Evolutionary conservation across 176 grass and related monocot species (phyloP).

Genomic region (Avena eriantha): DNA sequence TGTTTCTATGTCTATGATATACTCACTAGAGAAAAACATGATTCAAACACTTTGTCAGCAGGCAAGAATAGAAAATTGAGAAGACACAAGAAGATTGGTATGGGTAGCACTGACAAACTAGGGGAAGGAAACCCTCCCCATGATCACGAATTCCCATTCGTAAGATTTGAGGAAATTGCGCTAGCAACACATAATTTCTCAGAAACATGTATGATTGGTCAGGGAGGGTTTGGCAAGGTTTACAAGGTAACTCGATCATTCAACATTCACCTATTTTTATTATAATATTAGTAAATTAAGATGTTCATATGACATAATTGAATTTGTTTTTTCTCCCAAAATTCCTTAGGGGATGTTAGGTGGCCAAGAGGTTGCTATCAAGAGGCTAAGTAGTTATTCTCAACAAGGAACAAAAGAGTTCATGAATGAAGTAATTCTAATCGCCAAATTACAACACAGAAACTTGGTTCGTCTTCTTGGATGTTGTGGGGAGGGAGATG

Average conservation of each 20-base stretch:
- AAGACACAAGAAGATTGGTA: neutral
- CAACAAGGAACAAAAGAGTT: constrained; percentile 49
- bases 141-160: constrained; percentile 32
- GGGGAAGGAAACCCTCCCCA: neutral
- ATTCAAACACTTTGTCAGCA: neutral
- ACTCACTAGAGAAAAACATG: neutral
- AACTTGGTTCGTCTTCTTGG: constrained; percentile 48
- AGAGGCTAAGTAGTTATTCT: constrained; percentile 46
- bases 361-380: constrained; percentile 48
- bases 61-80: neutral
- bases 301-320: neutral
- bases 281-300: neutral
- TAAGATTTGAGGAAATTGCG: constrained; percentile 8
- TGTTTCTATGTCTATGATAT: neutral
- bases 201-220: constrained; percentile 32
- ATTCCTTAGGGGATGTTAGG: constrained; percentile 36
- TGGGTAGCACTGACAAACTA: neutral
- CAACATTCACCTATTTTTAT: neutral
- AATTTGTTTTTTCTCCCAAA: neutral
- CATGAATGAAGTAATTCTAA: constrained; percentile 41
- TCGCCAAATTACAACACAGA: constrained; percentile 50
- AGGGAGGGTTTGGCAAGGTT: constrained; percentile 59
- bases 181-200: constrained; percentile 46
- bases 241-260: constrained; percentile 47
- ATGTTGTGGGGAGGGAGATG: constrained; percentile 42